Evolutionary conservation across 257 asterid species (phyloP), one percentile per base, ranked within the genome.

Genomic region (Datura wrightii): DNA sequence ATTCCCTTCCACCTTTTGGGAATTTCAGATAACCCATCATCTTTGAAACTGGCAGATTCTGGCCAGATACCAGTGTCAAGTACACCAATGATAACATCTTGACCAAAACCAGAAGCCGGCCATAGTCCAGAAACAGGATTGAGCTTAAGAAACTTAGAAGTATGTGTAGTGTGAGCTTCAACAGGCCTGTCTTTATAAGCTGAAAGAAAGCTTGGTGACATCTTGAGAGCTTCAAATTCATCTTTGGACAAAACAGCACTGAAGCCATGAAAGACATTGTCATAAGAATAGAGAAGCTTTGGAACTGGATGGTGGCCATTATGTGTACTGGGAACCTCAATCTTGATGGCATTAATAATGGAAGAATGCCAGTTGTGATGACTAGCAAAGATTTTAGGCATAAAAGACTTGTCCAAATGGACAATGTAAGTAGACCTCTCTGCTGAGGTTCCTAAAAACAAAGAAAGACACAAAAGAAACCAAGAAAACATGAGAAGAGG

Each of bases 1-100:
- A 37, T 84, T 6, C 89, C 89, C 18, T 76, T 85, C 89, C 87
- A 85, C 63, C 31, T 87, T 46, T 66, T 41, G 3, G 89, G 87
- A 55, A 84, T 31, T 6, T 19, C 52, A 3, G 83, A 37, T 76
- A 84, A 24, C 5, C 87, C 83, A 42, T 84, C 84, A 79, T 81
- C 84, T 7, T 16, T 72, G 34, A 79, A 84, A 53, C 85, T 85
- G 1, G 56, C 72, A 67, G 60, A 79, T 60, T 85, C 87, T 9
- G 84, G 82, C 82, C 87, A 85, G 2, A 85, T 58, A 5, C 85
- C 85, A 19, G 85, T 0, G 78, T 82, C 85, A 0, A 82, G 50
- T 5, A 63, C 88, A 10, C 84, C 84, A 5, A 83, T 79, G 1
- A 76, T 86, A 8, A 76, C 63, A 78, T 83, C 76, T 42, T 58